Conservation (phyloP, 169 alveolate species). For the Eimeria tenella region DNA sequence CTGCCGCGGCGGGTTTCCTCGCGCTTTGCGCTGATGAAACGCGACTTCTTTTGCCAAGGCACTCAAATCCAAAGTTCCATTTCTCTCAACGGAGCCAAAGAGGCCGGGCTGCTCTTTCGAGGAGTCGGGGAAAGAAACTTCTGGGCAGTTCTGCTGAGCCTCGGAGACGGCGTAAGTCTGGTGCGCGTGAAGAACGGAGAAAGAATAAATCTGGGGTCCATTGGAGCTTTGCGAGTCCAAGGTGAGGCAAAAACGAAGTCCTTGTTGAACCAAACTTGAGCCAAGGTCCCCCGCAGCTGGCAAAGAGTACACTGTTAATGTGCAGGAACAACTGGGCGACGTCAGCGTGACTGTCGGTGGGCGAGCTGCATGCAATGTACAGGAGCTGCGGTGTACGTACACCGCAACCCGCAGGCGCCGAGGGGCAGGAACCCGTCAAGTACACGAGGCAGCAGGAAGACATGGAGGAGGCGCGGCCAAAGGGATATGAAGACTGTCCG, state of each 20-base stretch:
- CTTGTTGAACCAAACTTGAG: not conserved
- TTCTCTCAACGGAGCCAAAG: slow-evolving; percentile 7
- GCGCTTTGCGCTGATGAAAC: slow-evolving; percentile 51
- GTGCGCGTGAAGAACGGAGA: slow-evolving; percentile 71
- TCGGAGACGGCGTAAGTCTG: slow-evolving; percentile 17
- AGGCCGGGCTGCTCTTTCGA: slow-evolving; percentile 66
- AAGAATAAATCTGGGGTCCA: not conserved
- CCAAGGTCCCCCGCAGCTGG: not conserved
- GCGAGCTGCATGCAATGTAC: not conserved
- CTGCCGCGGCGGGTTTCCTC: slow-evolving; percentile 56
- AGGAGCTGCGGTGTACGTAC: not conserved
- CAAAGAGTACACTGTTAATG: slow-evolving; percentile 38
- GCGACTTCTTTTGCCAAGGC: slow-evolving; percentile 51
- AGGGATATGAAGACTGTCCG: slow-evolving; percentile 32
- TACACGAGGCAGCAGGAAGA: slow-evolving; percentile 6
- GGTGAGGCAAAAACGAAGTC: not conserved
- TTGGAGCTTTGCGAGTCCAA: not conserved
- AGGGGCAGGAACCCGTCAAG: slow-evolving; percentile 13
- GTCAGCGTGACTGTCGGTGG: slow-evolving; percentile 53
- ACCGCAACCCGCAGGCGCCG: slow-evolving; percentile 12
- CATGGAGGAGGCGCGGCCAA: slow-evolving; percentile 16
- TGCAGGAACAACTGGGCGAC: slow-evolving; percentile 67
- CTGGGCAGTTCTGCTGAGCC: slow-evolving; percentile 59
- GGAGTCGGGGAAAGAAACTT: slow-evolving; percentile 69
- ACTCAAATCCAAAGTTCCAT: slow-evolving; percentile 56